Evolutionary conservation across 805 yeast genomes (phyloP).

Genomic region (Ogataea pini): DNA sequence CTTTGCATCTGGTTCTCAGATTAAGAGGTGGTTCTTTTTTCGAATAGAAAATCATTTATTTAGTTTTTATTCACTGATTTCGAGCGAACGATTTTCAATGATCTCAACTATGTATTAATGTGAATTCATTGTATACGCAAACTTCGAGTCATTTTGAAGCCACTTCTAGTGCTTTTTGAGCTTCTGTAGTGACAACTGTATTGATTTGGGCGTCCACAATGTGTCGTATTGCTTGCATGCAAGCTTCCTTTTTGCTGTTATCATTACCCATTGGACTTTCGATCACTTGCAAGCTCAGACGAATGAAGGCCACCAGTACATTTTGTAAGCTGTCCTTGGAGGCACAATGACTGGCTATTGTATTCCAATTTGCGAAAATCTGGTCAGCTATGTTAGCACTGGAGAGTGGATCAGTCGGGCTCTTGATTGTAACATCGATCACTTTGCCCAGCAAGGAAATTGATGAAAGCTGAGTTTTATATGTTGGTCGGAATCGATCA

Average conservation of each 20-base stretch:
- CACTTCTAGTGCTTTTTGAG: slow-evolving; percentile 18
- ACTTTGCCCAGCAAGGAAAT: slow-evolving; percentile 8
- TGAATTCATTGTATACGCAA: background rate
- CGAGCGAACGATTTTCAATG: background rate
- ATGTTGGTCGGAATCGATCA: slow-evolving; percentile 16
- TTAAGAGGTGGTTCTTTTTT: slow-evolving; percentile 81
- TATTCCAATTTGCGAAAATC: slow-evolving; percentile 19
- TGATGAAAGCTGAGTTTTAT: slow-evolving; percentile 21
- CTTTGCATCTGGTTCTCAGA: slow-evolving; percentile 93
- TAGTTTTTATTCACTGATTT: slow-evolving; percentile 34
- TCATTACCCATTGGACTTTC: slow-evolving; percentile 1
- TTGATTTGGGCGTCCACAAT: slow-evolving; percentile 42
- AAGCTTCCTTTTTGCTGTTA: slow-evolving; percentile 47
- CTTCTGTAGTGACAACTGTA: slow-evolving; percentile 47
- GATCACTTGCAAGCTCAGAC: slow-evolving; percentile 22
- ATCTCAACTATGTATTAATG: background rate
- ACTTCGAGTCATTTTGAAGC: background rate
- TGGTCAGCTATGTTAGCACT: slow-evolving; percentile 19
- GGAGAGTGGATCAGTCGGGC: slow-evolving; percentile 4
- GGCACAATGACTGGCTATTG: slow-evolving; percentile 17
- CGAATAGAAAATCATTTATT: slow-evolving; percentile 4
- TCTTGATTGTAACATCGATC: background rate
- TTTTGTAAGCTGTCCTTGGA: slow-evolving; percentile 44
- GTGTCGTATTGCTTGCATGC: slow-evolving; percentile 37
- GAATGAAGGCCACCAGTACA: slow-evolving; percentile 53